phyloP scores from a whole-genome alignment of 2,329 filamentous ascomycete species.

The Alternaria sp. region DNA sequence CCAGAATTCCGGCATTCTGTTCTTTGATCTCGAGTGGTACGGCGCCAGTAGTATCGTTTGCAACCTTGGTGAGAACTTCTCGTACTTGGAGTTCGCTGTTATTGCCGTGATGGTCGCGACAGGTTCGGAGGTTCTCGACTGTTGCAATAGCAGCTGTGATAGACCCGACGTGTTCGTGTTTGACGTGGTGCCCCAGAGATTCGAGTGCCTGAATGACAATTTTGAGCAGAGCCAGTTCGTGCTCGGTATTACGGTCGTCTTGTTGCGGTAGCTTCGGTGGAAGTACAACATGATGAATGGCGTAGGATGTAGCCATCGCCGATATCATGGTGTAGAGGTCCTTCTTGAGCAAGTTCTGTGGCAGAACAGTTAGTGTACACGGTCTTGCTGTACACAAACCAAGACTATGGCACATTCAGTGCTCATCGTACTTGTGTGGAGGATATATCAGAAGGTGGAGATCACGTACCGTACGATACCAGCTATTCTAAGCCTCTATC shows the following conservation, averaged over 20 bases:
- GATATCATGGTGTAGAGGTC: slow-evolving; percentile 8
- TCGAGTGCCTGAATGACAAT: slow-evolving; percentile 20
- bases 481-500: not conserved
- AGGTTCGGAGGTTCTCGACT: slow-evolving; percentile 22
- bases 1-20: slow-evolving; percentile 59
- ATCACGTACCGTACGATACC: not conserved
- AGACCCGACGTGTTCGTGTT: slow-evolving; percentile 1
- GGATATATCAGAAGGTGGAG: not conserved
- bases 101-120: slow-evolving; percentile 17
- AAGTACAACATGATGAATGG: slow-evolving; percentile 57
- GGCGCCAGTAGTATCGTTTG: not conserved
- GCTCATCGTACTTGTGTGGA: not conserved
- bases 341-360: not conserved
- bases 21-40: slow-evolving; percentile 53
- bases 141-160: slow-evolving; percentile 20
- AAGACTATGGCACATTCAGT: not conserved
- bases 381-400: not conserved
- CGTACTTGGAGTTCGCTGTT: slow-evolving; percentile 22
- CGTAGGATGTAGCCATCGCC: slow-evolving; percentile 15
- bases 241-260: slow-evolving; percentile 30
- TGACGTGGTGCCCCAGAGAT: slow-evolving; percentile 11
- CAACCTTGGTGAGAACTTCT: slow-evolving; percentile 25
- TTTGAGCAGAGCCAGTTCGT: slow-evolving; percentile 27
- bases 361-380: not conserved
- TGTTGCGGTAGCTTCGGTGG: slow-evolving; percentile 58